Evolutionary conservation across 192 early-diverging fungal species (phyloP), one percentile per base, ranked within the genome.

Genomic region (Paraglomus brasilianum): DNA sequence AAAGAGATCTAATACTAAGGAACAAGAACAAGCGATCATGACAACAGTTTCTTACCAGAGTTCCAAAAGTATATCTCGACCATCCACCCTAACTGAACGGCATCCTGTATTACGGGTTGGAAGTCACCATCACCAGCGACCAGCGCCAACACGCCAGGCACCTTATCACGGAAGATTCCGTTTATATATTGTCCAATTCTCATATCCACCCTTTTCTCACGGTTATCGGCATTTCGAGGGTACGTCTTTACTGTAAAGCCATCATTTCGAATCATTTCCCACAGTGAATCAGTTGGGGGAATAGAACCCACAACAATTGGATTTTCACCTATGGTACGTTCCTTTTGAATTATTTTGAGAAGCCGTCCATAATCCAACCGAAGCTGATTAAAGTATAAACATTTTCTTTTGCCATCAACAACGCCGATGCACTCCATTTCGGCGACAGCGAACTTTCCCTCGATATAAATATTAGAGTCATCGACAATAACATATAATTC

Each of bases 41-140:
- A 45, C 44, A 2, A 58, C 30, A 38, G 9, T 58, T 58, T 22
- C 56, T 8, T 58, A 58, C 56, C 56, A 40, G 8, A 38, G 36
- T 38, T 62, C 60, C 43, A 62, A 46, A 62, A 62, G 43, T 10
- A 62, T 44, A 24, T 62, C 43, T 62, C 43, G 2, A 62, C 43
- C 4, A 5, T 62, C 43, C 42, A 62, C 1, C 19, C 30, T 17
- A 14, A 24, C 14, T 62, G 22, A n/a, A 62, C 6, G 8, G 43
- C 60, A 0, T 13, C 3, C 11, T 45, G 8, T 62, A 46, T 14
- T 46, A 62, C 17, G 24, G 43, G 60, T 9, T 11, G 8, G 47
- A 47, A 62, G 19, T 62, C 44, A 21, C 17, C 2, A 62, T 45
- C 42, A 8, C 43, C 17, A 46, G 60, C 3, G 36, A 62, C 7